phyloP scores from a whole-genome alignment of 768 basidiomycete species.

The Rhodosporidiobolus sp. region DNA sequence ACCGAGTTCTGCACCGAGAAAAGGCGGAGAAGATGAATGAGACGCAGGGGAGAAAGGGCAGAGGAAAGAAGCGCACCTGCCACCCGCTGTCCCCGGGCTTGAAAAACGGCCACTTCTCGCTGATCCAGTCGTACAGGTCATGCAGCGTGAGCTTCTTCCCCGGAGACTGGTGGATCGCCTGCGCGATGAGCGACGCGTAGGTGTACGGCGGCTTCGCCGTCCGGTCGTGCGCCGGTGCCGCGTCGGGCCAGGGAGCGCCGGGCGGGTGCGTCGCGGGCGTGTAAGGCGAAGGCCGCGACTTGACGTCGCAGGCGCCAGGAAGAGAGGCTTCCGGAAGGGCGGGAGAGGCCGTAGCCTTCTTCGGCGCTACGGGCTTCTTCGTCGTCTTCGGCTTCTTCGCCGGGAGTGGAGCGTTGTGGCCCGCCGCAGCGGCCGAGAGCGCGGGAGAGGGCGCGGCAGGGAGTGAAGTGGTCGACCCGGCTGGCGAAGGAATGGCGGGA shows the following conservation, averaged over 20 bases:
- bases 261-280: conserved; percentile 16
- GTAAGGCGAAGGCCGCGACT: conserved; percentile 24
- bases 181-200: conserved; percentile 86
- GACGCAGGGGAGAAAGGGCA: no score
- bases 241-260: conserved; percentile 47
- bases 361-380: neutral
- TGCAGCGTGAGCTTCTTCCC: conserved; percentile 73
- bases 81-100: conserved; percentile 77
- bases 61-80: conserved; percentile 72
- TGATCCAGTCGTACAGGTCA: conserved; percentile 89
- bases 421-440: neutral
- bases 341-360: neutral
- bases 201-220: conserved; percentile 85
- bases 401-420: neutral
- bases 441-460: neutral
- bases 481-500: neutral
- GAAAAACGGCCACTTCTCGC: conserved; percentile 85
- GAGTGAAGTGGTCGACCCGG: neutral
- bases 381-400: conserved; percentile 2
- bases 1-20: conserved; percentile 70
- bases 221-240: conserved; percentile 63
- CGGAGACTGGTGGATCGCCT: conserved; percentile 66
- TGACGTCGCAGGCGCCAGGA: neutral
- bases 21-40: neutral
- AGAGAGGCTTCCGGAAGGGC: rapidly evolving